Evolutionary conservation across 257 asterid genomes (phyloP).

Genomic region (Jacaranda mimosifolia): DNA sequence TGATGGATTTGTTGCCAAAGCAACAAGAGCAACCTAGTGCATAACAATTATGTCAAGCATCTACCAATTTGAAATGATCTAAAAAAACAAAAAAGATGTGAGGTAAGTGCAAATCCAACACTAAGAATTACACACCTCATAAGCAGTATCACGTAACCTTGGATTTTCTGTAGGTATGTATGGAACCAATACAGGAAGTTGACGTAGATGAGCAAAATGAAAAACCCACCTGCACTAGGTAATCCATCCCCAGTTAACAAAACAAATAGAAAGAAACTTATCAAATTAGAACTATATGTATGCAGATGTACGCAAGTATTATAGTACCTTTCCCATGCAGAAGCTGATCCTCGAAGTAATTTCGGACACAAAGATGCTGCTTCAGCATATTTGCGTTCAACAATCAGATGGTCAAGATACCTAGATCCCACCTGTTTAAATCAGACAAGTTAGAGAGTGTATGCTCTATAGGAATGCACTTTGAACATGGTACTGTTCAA

Average conservation of each 20-base stretch:
- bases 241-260: conserved; percentile 37
- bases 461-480: conserved; percentile 18
- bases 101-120: conserved; percentile 17
- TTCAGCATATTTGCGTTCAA: conserved; percentile 93
- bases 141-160: conserved; percentile 93
- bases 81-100: not conserved
- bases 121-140: conserved; percentile 71
- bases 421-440: conserved; percentile 83
- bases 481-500: conserved; percentile 19
- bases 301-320: conserved; percentile 16
- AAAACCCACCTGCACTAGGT: conserved; percentile 84
- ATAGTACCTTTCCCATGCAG: conserved; percentile 97
- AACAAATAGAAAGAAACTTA: conserved; percentile 16
- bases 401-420: conserved; percentile 96
- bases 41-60: conserved; percentile 38
- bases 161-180: conserved; percentile 96
- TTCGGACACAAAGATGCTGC: conserved; percentile 97
- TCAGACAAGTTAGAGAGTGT: conserved; percentile 34
- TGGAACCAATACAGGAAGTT: conserved; percentile 97
- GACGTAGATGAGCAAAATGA: conserved; percentile 98
- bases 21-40: conserved; percentile 90
- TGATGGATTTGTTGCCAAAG: conserved; percentile 88
- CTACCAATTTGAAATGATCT: conserved; percentile 22
- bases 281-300: conserved; percentile 14
- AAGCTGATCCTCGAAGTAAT: conserved; percentile 88